These are phyloP conservation scores for Backusella mclennaniae DNA, from an alignment of 192 early-diverging fungal species.

Conservation along the genomic window DNA sequence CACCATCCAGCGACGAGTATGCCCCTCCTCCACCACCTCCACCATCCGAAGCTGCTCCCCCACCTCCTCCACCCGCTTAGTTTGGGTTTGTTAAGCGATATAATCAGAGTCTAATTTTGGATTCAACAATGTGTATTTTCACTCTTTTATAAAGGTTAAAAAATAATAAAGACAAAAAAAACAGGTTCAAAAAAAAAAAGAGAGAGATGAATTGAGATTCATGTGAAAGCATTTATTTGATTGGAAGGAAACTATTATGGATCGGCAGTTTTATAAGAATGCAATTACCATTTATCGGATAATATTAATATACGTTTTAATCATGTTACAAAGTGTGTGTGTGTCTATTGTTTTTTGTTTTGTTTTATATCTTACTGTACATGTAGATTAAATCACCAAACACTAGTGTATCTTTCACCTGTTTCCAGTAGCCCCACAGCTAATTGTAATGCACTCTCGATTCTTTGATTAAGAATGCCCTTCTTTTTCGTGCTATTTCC, in stretches of 20 bases:
- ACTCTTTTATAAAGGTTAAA: not conserved
- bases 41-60: conserved; percentile 32
- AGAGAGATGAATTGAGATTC: not conserved
- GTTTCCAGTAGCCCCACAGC: conserved; percentile 34
- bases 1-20: conserved; percentile 30
- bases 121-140: not conserved
- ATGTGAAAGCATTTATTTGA: not conserved
- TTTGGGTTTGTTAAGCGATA: not conserved
- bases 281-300: not conserved
- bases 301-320: not conserved
- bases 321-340: not conserved
- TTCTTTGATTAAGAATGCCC: conserved; percentile 28
- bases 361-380: not conserved
- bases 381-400: not conserved
- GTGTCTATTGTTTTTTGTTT: not conserved
- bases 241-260: not conserved
- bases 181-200: not conserved
- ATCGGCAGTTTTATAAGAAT: not conserved
- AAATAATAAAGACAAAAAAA: not conserved
- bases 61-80: conserved; percentile 37
- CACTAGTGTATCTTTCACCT: conserved; percentile 24
- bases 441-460: conserved; percentile 31
- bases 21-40: conserved; percentile 39
- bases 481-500: not conserved
- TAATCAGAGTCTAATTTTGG: not conserved